A percentile compares a stretch with the other conserved stretches of the same genome.
Evolutionary conservation across 176 grass and related monocot genomes (phyloP).

Genomic region (Stipa capillata): DNA sequence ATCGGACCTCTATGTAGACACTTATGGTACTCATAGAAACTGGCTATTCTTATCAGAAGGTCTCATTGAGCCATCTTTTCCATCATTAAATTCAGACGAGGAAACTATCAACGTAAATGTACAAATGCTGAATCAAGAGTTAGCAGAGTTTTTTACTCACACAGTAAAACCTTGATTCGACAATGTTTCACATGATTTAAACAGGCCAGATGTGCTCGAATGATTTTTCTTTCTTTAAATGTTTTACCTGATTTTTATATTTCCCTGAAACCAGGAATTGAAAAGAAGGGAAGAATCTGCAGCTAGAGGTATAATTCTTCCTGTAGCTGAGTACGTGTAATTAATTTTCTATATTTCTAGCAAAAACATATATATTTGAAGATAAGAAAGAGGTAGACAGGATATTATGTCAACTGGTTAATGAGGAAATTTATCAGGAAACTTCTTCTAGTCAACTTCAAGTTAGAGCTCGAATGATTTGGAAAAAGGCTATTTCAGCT

Average conservation of each 20-base stretch:
- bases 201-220: not conserved
- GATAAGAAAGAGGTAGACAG: not conserved
- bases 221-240: slow-evolving; percentile 1
- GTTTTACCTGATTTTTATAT: not conserved
- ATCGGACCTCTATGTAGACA: not conserved
- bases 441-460: not conserved
- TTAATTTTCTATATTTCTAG: not conserved
- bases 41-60: not conserved
- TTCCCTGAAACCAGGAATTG: slow-evolving; percentile 50
- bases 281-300: slow-evolving; percentile 95
- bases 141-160: not conserved
- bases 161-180: not conserved
- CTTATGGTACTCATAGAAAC: not conserved
- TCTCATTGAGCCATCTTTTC: not conserved
- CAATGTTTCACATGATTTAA: slow-evolving; percentile 2
- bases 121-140: not conserved
- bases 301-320: slow-evolving; percentile 48
- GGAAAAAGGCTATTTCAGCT: not conserved
- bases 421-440: not conserved
- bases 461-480: not conserved
- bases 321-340: not conserved
- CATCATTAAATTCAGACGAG: not conserved
- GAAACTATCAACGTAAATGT: not conserved
- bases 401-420: not conserved
- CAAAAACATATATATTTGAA: not conserved